These are phyloP conservation scores for Globisporangium rhizosaccharum DNA, from an alignment of 352 stramenopile species.

Conservation along the genomic window DNA sequence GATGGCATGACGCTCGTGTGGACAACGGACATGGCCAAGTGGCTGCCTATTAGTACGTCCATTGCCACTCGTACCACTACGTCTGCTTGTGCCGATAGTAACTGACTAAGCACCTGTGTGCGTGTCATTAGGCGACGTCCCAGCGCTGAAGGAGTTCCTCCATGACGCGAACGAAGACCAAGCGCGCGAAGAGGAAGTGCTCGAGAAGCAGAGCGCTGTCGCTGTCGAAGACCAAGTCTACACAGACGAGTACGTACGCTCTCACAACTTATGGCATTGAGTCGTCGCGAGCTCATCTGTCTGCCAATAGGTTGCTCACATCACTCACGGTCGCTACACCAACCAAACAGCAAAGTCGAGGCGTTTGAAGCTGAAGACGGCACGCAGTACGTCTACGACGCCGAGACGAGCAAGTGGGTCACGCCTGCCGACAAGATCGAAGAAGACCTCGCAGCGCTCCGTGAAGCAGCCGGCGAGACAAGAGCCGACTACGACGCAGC, in stretches of 20 bases:
- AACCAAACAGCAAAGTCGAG: conserved; percentile 23
- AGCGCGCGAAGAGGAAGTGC: conserved; percentile 43
- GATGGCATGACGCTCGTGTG: conserved; percentile 75
- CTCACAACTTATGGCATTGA: background rate
- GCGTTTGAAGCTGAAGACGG: conserved; percentile 60
- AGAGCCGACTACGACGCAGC: conserved; percentile 8
- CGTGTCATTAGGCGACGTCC: conserved; percentile 43
- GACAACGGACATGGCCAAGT: conserved; percentile 38
- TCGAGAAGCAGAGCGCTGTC: conserved; percentile 33
- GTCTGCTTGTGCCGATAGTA: background rate
- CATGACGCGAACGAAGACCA: conserved; percentile 65
- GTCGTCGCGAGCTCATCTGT: background rate
- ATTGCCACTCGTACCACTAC: background rate
- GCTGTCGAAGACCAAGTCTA: conserved; percentile 48
- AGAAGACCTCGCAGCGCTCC: conserved; percentile 56
- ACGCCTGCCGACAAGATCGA: conserved; percentile 73
- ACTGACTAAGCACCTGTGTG: background rate
- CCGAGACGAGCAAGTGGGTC: conserved; percentile 57
- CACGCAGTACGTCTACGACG: conserved; percentile 66
- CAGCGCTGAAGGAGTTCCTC: conserved; percentile 58
- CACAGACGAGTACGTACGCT: conserved; percentile 34
- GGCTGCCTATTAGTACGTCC: conserved; percentile 46
- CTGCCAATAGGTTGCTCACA: background rate
- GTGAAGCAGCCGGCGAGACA: conserved; percentile 33
- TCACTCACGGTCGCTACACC: background rate